Conservation (phyloP, 257 asterid genomes). For the Petunia secreta region DNA sequence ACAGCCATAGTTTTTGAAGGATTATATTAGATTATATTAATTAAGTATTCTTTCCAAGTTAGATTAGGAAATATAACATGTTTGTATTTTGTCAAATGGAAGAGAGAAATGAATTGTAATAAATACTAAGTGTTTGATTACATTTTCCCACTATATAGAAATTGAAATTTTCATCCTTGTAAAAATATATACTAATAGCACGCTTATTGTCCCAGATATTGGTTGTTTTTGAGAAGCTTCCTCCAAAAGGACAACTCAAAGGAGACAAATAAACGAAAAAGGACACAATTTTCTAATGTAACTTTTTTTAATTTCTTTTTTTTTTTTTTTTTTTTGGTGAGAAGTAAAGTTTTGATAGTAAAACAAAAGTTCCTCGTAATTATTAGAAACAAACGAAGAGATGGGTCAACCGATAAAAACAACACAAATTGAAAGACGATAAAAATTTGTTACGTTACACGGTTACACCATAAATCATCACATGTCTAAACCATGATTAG, state of each 20-base stretch:
- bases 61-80: neutral
- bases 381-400: neutral
- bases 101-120: neutral
- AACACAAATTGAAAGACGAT: neutral
- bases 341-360: neutral
- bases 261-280: neutral
- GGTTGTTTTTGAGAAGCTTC: neutral
- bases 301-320: neutral
- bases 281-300: neutral
- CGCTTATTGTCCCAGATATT: too few relatives aligned
- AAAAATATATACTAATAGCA: too few relatives aligned
- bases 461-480: conserved; percentile 13
- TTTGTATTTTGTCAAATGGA: too few relatives aligned
- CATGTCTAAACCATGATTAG: neutral
- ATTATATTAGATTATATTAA: neutral
- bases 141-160: too few relatives aligned
- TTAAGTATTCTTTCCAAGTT: neutral
- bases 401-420: neutral
- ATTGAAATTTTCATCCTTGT: too few relatives aligned
- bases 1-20: neutral
- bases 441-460: neutral
- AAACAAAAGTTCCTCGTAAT: neutral
- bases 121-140: too few relatives aligned
- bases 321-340: too few relatives aligned
- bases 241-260: neutral